Base-by-base conservation (phyloP, 139 green algal genomes). In the Chlamydomonas schloesseri region DNA sequence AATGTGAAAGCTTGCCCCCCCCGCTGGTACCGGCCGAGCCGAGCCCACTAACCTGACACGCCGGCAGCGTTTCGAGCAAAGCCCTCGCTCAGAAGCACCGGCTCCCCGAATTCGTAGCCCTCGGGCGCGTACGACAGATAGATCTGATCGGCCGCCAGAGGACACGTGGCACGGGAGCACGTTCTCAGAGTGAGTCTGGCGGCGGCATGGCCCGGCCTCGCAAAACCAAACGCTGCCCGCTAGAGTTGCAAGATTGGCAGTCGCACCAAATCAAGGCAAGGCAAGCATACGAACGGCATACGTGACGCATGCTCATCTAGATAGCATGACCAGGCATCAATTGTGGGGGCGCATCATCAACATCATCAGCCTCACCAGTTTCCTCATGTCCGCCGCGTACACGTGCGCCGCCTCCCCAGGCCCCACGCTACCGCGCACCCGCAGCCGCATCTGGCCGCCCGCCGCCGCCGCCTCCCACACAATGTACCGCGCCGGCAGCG, bases 21-120 rank as follows among this genome's bases (percentile, higher is more conserved):
- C n/a, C n/a, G n/a, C n/a, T n/a, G n/a, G n/a, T n/a, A n/a, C n/a
- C n/a, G n/a, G n/a, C n/a, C n/a, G n/a, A n/a, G n/a, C n/a, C n/a
- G n/a, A n/a, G n/a, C n/a, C n/a, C n/a, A 34, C 78, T 42, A 72
- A 74, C 58, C 81, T 17, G 58, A 29, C 20, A 79, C 60, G 68
- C 84, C 84, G 34, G 89, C 84, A 18, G 55, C 73, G 85, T 57
- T 75, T 76, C 53, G 50, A 50, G 88, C 36, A 78, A 88, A 85
- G 60, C 90, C 89, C 53, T 88, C 86, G 21, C 50, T 78, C 50
- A 96, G 28, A 33, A 95, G 60, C 37, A 94, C 70, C 18, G 93
- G 94, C 50, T 90, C 93, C n/a, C 73, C 86, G 89, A 90, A 96
- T 57, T 95, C 92, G 72, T 91, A 93, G 34, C 93, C 94, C 20